These are phyloP conservation scores for Coleophoma crateriformis DNA, from an alignment of 2,329 filamentous ascomycete genomes.

Conservation along the genomic window DNA sequence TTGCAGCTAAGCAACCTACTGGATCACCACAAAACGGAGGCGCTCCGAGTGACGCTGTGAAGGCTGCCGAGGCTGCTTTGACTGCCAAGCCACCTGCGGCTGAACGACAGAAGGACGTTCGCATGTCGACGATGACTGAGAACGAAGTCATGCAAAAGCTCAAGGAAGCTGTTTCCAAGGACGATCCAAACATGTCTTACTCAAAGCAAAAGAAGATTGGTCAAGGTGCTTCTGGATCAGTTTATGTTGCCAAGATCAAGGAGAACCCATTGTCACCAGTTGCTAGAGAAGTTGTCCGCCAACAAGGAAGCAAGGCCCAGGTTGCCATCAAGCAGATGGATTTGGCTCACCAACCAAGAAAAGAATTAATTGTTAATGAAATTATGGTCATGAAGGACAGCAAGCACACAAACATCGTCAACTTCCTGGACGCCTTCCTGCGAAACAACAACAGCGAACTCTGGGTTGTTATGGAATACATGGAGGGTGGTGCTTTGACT, in stretches of 20 bases:
- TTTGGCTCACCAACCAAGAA: slow-evolving; percentile 90
- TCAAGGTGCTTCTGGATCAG: slow-evolving; percentile 94
- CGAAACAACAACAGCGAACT: slow-evolving; percentile 91
- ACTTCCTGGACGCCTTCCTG: slow-evolving; percentile 94
- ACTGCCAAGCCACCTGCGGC: slow-evolving; percentile 71
- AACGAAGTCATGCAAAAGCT: slow-evolving; percentile 95
- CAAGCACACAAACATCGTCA: slow-evolving; percentile 97
- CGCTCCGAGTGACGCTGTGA: slow-evolving; percentile 61
- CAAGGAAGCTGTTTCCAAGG: slow-evolving; percentile 90
- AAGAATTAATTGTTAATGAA: slow-evolving; percentile 98
- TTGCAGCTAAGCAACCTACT: slow-evolving; percentile 56
- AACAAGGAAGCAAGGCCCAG: slow-evolving; percentile 76
- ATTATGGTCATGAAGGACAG: slow-evolving; percentile 99
- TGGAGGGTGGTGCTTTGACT: slow-evolving; percentile 96
- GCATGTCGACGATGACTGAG: slow-evolving; percentile 98
- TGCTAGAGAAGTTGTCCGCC: slow-evolving; percentile 71
- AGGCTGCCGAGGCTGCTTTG: slow-evolving; percentile 84
- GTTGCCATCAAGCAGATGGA: slow-evolving; percentile 99
- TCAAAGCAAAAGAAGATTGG: slow-evolving; percentile 99
- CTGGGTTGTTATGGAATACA: slow-evolving; percentile 99
- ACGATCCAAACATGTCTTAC: slow-evolving; percentile 91
- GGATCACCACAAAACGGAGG: slow-evolving; percentile 30
- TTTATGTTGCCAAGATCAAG: slow-evolving; percentile 95
- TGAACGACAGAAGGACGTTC: slow-evolving; percentile 83
- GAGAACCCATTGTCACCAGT: slow-evolving; percentile 77